Evolutionary conservation across 805 yeast species (phyloP).

Genomic region (Metschnikowia proteae): DNA sequence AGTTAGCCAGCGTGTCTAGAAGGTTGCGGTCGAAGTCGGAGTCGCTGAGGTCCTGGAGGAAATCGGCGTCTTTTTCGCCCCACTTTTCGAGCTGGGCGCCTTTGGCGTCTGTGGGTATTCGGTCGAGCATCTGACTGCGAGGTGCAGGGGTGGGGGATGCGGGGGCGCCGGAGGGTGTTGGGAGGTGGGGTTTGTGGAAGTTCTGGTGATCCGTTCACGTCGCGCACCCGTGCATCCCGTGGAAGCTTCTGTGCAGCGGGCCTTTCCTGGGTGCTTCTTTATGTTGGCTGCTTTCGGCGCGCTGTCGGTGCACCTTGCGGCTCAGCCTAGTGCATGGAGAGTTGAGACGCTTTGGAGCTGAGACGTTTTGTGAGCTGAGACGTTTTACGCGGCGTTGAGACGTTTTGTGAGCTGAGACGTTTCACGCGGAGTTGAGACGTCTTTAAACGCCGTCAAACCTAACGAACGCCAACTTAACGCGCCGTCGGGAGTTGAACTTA

Average conservation of each 20-base stretch:
- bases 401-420: too few relatives aligned
- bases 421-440: too few relatives aligned
- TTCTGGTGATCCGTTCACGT: neutral
- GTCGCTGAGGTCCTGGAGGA: conserved; percentile 8
- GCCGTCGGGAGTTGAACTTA: too few relatives aligned
- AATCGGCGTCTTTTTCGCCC: conserved; percentile 12
- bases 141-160: neutral
- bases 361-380: too few relatives aligned
- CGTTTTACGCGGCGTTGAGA: too few relatives aligned
- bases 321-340: too few relatives aligned
- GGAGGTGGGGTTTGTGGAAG: neutral
- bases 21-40: neutral
- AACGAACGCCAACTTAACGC: too few relatives aligned
- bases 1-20: neutral
- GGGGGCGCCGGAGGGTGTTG: neutral
- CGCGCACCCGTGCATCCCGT: conserved; percentile 4
- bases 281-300: too few relatives aligned
- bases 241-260: conserved; percentile 2
- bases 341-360: too few relatives aligned
- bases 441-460: too few relatives aligned
- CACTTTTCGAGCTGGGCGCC: conserved; percentile 8
- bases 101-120: neutral
- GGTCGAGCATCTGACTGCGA: neutral
- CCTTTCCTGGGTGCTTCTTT: too few relatives aligned
- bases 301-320: too few relatives aligned